Evolutionary conservation across 805 yeast species (phyloP).

Genomic region (Metahyphopichia silvanorum): DNA sequence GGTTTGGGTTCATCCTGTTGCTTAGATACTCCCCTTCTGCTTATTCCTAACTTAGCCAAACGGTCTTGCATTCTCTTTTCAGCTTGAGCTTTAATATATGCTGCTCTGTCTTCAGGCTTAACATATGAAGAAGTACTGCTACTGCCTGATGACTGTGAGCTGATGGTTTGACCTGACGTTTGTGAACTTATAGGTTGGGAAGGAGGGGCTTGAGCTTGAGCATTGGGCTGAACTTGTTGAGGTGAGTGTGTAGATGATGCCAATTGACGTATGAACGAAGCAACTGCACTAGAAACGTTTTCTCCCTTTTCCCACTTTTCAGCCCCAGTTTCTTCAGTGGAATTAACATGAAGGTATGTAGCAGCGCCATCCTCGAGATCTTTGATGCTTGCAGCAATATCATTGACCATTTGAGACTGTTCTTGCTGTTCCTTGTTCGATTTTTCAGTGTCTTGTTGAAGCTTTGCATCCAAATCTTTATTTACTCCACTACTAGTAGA

Average conservation of each 20-base stretch:
- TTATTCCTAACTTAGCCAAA: conserved; percentile 75
- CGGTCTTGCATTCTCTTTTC: conserved; percentile 79
- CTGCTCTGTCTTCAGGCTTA: conserved; percentile 66
- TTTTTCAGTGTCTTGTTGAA: conserved; percentile 49
- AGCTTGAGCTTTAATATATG: conserved; percentile 75
- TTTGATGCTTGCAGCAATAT: conserved; percentile 68
- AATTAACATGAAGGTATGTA: conserved; percentile 36
- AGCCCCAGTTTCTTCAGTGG: conserved; percentile 47
- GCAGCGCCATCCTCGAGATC: conserved; percentile 55
- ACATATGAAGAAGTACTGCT: conserved; percentile 3
- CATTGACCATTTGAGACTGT: conserved; percentile 61
- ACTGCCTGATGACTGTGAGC: conserved; percentile 5
- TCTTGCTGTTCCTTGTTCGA: conserved; percentile 53
- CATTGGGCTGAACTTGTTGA: conserved; percentile 11
- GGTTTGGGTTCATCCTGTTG: conserved; percentile 1
- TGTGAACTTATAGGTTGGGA: conserved; percentile 5
- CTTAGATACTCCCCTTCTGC: conserved; percentile 25
- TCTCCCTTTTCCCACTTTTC: conserved; percentile 80
- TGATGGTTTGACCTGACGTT: conserved; percentile 6
- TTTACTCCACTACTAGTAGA: conserved; percentile 36
- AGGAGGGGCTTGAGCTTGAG: conserved; percentile 3
- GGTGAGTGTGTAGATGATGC: conserved; percentile 14
- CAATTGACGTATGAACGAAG: conserved; percentile 57
- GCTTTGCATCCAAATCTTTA: conserved; percentile 52
- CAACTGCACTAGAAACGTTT: conserved; percentile 66